Conservation (phyloP, 164 flowering plant species). For the Vitis riparia region DNA sequence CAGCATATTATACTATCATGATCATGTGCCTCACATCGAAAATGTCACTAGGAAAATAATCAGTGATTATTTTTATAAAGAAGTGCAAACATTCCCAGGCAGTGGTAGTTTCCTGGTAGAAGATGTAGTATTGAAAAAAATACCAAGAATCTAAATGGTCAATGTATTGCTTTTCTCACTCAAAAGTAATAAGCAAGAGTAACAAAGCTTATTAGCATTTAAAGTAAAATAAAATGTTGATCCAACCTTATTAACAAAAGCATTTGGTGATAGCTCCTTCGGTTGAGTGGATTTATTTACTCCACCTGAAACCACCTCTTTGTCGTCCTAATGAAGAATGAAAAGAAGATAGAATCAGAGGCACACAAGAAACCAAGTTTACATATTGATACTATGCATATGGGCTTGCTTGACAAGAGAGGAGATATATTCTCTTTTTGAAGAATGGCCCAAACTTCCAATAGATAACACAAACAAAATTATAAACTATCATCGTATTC, state of each 20-base stretch:
- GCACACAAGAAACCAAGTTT: not conserved
- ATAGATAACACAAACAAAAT: not conserved
- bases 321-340: conserved; percentile 24
- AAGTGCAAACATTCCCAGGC: too few relatives aligned
- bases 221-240: conserved; percentile 5
- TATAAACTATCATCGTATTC: not conserved
- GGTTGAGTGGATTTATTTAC: conserved; percentile 7
- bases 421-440: too few relatives aligned
- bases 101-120: too few relatives aligned
- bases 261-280: conserved; percentile 35
- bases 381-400: not conserved
- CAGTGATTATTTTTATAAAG: too few relatives aligned
- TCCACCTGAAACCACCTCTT: conserved; percentile 14
- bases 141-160: not conserved
- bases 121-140: not conserved
- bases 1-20: too few relatives aligned
- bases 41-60: too few relatives aligned
- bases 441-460: too few relatives aligned
- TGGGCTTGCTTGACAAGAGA: too few relatives aligned
- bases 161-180: not conserved
- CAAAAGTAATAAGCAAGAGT: not conserved
- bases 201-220: not conserved
- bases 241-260: conserved; percentile 48
- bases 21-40: too few relatives aligned
- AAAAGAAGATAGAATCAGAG: not conserved